Percentiles rank a stretch among this genome's conserved stretches.
phyloP scores from a whole-genome alignment of 176 grass and related monocot genomes.

The Musa schizocarpa region DNA sequence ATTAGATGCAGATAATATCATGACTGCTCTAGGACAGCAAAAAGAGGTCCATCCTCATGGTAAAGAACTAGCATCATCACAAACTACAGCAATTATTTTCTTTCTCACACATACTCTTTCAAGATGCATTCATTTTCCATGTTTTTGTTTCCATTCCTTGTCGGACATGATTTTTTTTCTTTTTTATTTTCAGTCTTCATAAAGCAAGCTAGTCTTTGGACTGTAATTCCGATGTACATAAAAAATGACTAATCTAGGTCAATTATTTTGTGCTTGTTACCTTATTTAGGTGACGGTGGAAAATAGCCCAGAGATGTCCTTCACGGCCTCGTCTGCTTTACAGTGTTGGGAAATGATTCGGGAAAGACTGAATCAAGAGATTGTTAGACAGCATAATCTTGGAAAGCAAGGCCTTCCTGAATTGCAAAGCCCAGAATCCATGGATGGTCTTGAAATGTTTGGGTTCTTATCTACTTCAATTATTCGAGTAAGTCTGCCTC shows the following conservation, averaged over 20 bases:
- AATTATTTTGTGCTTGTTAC: conserved; percentile 2
- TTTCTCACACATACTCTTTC: too few species aligned
- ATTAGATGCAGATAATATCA: too few species aligned
- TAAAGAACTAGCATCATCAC: too few species aligned
- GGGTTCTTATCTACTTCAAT: conserved; percentile 47
- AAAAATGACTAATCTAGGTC: not conserved
- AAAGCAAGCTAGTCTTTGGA: too few species aligned
- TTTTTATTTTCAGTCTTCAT: too few species aligned
- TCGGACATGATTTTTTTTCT: too few species aligned
- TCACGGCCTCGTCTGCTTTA: conserved; percentile 32
- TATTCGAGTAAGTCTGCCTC: conserved; percentile 36
- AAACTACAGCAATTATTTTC: too few species aligned
- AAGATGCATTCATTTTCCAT: too few species aligned
- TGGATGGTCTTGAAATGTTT: conserved; percentile 74
- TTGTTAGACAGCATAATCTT: conserved; percentile 24
- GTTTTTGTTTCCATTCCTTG: too few species aligned
- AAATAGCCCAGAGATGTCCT: conserved; percentile 36
- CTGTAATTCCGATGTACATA: too few species aligned
- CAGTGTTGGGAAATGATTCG: conserved; percentile 53
- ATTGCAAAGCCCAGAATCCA: conserved; percentile 23
- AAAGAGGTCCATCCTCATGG: too few species aligned
- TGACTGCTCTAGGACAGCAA: too few species aligned
- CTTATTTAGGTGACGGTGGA: conserved; percentile 39
- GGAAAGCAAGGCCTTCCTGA: conserved; percentile 30
- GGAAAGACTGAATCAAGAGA: conserved; percentile 46